Evolutionary conservation across 2,329 filamentous ascomycete genomes (phyloP).

Genomic region (Aspergillus fischeri): DNA sequence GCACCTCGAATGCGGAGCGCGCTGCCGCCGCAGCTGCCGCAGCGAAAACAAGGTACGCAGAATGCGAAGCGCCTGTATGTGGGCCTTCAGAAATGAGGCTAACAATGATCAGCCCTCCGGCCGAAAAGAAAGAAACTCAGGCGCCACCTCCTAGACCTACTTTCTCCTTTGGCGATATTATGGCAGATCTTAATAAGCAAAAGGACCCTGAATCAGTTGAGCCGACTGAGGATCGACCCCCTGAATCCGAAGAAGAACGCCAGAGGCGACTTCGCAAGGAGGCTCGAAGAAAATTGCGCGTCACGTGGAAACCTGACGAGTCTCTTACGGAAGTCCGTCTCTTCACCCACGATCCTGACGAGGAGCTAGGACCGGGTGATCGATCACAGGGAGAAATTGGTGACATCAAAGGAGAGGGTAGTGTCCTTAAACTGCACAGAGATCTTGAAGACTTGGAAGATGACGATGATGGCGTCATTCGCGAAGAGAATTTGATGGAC

Average conservation of each 20-base stretch:
- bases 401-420: conserved; percentile 56
- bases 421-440: conserved; percentile 48
- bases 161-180: conserved; percentile 47
- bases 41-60: conserved; percentile 32
- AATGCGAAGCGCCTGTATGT: background rate
- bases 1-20: conserved; percentile 47
- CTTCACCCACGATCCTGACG: conserved; percentile 61
- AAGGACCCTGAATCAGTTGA: conserved; percentile 52
- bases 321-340: conserved; percentile 54
- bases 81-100: conserved; percentile 7
- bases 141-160: conserved; percentile 35
- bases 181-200: conserved; percentile 52
- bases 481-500: conserved; percentile 38
- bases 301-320: conserved; percentile 57
- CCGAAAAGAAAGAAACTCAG: conserved; percentile 35
- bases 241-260: conserved; percentile 58
- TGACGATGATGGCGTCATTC: conserved; percentile 52
- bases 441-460: conserved; percentile 57
- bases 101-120: conserved; percentile 23
- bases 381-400: conserved; percentile 56
- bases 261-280: conserved; percentile 59
- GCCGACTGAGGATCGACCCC: conserved; percentile 48
- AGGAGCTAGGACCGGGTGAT: conserved; percentile 57
- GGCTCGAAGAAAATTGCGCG: conserved; percentile 56
- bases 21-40: conserved; percentile 40